These are phyloP conservation scores for Silene conica DNA, from an alignment of 148 eudicot species.

Conservation along the genomic window DNA sequence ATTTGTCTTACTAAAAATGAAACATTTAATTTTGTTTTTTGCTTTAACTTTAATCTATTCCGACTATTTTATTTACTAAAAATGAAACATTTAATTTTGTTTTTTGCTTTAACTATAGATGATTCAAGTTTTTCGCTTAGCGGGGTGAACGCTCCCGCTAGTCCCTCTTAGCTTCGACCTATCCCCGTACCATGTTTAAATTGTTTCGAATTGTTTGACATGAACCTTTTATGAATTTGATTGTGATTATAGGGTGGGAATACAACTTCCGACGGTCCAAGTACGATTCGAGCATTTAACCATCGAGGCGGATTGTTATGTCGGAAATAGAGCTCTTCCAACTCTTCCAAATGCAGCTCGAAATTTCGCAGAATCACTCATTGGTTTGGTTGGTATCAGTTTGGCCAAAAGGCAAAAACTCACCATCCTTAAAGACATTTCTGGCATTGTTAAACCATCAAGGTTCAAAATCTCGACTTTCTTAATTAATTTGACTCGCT, in stretches of 20 bases:
- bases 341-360: constrained; percentile 62
- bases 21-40: no score
- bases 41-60: no score
- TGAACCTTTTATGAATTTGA: no score
- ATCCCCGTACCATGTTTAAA: no score
- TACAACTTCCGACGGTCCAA: constrained; percentile 76
- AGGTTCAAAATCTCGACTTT: constrained; percentile 35
- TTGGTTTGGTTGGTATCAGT: constrained; percentile 50
- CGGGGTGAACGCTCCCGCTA: no score
- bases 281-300: constrained; percentile 66
- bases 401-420: constrained; percentile 62
- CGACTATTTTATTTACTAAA: no score
- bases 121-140: no score
- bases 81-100: no score
- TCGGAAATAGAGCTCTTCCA: constrained; percentile 89
- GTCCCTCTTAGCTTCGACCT: no score
- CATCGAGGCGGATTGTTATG: constrained; percentile 69
- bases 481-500: no score
- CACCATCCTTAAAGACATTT: constrained; percentile 71
- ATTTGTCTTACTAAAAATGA: no score
- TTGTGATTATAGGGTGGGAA: constrained; percentile 65
- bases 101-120: no score
- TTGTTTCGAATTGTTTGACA: not conserved
- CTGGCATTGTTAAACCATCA: constrained; percentile 81
- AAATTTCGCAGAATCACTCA: constrained; percentile 45